Evolutionary conservation across 306 rosid species (phyloP), one percentile per base, ranked within the genome.

Genomic region (Cicer bijugum): DNA sequence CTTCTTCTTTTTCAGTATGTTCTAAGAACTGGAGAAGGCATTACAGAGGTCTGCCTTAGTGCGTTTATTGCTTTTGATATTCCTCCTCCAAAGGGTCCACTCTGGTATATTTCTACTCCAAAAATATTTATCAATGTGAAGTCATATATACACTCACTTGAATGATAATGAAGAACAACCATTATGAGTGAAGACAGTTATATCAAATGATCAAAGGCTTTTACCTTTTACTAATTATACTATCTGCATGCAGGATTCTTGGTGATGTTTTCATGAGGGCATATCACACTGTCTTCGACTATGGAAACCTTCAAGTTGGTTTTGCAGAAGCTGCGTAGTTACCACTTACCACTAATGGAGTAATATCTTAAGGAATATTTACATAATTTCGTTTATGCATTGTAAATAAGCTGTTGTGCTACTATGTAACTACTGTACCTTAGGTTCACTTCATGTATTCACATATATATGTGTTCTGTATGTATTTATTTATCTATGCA

Each of bases 241-340:
- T 57, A 37, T 44, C 0, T 82, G 71, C 7, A 7, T 79, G 86
- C 92, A 92, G 97, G 97, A 88, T 92, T 83, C 92, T 90, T 74
- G 98, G 98, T 11, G 95, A 92, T 81, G 88, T 88, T 35, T 90
- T 92, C 74, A 88, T 88, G 96, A 90, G 96, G 64, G 85, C 57
- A 2, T 92, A 92, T 84, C 98, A 92, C 81, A 92, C 96, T 0
- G 87, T 92, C 57, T 92, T 92, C 23, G 95, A 92, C 83, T 90
- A 82, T 12, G 95, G 85, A 9, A 80, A 88, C 75, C 88, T 88
- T 20, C 81, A 44, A 74, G 42, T 92, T 20, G 96, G 95, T 55
- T 90, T 92, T 19, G 98, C 96, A 4, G 75, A 86, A 83, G 86
- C 96, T 72, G 89, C 75, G 28, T 88, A 82, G 71, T 58, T n/a